phyloP scores from a whole-genome alignment of 2,329 filamentous ascomycete species.

The Trichoderma lentiforme region DNA sequence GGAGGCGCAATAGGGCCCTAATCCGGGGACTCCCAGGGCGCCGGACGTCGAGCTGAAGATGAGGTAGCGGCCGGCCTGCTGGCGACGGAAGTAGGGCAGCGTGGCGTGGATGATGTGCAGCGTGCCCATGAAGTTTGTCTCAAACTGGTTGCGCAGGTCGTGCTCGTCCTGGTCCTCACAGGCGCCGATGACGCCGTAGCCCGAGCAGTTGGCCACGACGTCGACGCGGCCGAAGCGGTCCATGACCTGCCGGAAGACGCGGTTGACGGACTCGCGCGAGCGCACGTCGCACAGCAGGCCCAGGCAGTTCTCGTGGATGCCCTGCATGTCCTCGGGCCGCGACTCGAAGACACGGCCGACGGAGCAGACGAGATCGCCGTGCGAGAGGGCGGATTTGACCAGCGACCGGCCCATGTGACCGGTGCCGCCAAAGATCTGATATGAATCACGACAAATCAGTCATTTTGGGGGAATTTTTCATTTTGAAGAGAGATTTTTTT shows the following conservation, averaged over 20 bases:
- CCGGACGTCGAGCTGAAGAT: constrained; percentile 94
- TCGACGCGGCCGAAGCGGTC: constrained; percentile 78
- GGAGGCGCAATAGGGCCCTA: constrained; percentile 92
- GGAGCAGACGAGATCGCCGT: constrained; percentile 79
- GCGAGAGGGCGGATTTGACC: constrained; percentile 74
- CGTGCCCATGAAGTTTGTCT: constrained; percentile 96
- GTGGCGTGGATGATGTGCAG: constrained; percentile 89
- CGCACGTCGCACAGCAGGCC: constrained; percentile 89
- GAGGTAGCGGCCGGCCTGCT: constrained; percentile 75
- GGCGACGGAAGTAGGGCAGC: constrained; percentile 79
- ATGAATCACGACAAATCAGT: not conserved
- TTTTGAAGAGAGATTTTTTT: not conserved
- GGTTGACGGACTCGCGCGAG: constrained; percentile 70
- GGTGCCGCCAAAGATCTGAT: constrained; percentile 87
- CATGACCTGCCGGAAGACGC: constrained; percentile 67
- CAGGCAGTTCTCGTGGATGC: constrained; percentile 69
- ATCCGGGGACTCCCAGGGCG: constrained; percentile 85
- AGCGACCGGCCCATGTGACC: constrained; percentile 93
- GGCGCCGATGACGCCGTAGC: constrained; percentile 90
- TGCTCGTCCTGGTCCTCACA: constrained; percentile 97
- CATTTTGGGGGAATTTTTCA: not conserved
- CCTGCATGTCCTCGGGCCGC: constrained; percentile 66
- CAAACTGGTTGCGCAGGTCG: constrained; percentile 92
- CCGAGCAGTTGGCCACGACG: constrained; percentile 88
- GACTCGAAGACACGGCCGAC: constrained; percentile 83